phyloP scores from a whole-genome alignment of 495 filamentous ascomycete genomes.

The Annulohypoxylon moriforme region DNA sequence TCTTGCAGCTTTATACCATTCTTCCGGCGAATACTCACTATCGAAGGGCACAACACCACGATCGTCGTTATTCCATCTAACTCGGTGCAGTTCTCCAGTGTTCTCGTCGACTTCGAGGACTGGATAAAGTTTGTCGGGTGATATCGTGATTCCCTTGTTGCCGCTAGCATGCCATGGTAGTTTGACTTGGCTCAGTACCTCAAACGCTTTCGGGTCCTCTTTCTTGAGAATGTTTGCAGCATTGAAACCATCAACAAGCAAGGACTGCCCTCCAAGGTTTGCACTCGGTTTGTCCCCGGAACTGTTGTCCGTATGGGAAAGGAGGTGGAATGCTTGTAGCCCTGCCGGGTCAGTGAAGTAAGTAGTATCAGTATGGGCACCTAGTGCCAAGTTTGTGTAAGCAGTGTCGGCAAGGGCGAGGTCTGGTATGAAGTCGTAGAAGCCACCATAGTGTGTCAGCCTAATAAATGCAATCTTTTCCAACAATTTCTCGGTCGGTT shows the following conservation, averaged over 20 bases:
- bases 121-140: slow-evolving; percentile 71
- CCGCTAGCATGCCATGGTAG: slow-evolving; percentile 85
- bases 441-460: slow-evolving; percentile 91
- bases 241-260: slow-evolving; percentile 85
- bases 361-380: slow-evolving; percentile 89
- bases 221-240: slow-evolving; percentile 68
- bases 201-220: slow-evolving; percentile 62
- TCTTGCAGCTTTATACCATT: slow-evolving; percentile 82
- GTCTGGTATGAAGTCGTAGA: slow-evolving; percentile 94
- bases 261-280: slow-evolving; percentile 70
- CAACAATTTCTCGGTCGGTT: slow-evolving; percentile 75
- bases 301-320: slow-evolving; percentile 70
- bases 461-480: slow-evolving; percentile 85
- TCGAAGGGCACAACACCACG: slow-evolving; percentile 68
- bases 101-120: slow-evolving; percentile 70
- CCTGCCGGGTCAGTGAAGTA: slow-evolving; percentile 93
- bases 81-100: slow-evolving; percentile 63
- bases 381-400: slow-evolving; percentile 83
- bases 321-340: slow-evolving; percentile 88
- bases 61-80: slow-evolving; percentile 95
- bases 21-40: slow-evolving; percentile 46
- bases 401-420: slow-evolving; percentile 89
- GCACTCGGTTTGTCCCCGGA: slow-evolving; percentile 16
- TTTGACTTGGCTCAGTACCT: slow-evolving; percentile 59
- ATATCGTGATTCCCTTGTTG: slow-evolving; percentile 82